Conservation (phyloP, 176 grass and related monocot species). For the Zoysia pacifica region DNA sequence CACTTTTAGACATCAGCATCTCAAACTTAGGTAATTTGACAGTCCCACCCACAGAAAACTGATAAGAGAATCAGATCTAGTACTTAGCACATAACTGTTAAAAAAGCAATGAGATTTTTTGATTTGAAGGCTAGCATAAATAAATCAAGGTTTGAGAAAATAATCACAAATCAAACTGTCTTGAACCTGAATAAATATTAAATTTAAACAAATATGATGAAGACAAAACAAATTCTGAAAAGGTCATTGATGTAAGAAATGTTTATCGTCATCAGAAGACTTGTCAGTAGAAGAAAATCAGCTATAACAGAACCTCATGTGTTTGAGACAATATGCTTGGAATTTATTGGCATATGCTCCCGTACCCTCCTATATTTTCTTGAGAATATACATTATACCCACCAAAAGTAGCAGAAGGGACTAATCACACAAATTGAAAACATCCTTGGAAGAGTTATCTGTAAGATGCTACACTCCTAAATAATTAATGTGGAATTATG, state of each 20-base stretch:
- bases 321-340: constrained; percentile 6
- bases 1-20: constrained; percentile 86
- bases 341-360: constrained; percentile 3
- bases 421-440: not conserved
- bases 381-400: constrained; percentile 24
- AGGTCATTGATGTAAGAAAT: not conserved
- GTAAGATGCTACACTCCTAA: constrained; percentile 6
- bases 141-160: constrained; percentile 13
- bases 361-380: constrained; percentile 10
- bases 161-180: not conserved
- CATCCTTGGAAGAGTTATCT: not conserved
- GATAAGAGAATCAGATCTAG: constrained; percentile 7
- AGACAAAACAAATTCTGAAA: not conserved
- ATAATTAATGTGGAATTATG: not conserved
- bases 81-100: constrained; percentile 25
- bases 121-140: constrained; percentile 15
- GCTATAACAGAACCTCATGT: not conserved
- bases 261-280: constrained; percentile 13
- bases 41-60: constrained; percentile 93
- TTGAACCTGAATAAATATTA: constrained; percentile 21
- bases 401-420: constrained; percentile 10
- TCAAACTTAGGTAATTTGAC: constrained; percentile 93
- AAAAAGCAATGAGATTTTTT: not conserved
- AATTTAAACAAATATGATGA: not conserved
- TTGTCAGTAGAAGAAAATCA: not conserved